These are phyloP conservation scores for Sporothrix protearum DNA, from an alignment of 2,329 filamentous ascomycete species.

Conservation along the genomic window DNA sequence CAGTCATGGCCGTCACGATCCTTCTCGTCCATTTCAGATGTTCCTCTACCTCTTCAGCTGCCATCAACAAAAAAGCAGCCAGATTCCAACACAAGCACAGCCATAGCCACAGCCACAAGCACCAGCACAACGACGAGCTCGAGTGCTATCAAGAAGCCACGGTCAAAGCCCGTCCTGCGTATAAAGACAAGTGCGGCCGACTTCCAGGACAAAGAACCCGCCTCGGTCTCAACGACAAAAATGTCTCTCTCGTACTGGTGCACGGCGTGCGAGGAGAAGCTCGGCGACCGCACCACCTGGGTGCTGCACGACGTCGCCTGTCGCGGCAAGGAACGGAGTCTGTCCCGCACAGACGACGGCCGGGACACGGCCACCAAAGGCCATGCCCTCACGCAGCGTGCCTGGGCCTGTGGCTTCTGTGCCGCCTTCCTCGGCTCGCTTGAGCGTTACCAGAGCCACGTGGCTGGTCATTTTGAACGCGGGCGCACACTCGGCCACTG, in stretches of 20 bases:
- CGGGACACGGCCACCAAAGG: neutral
- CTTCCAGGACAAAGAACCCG: neutral
- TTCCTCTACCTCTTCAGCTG: neutral
- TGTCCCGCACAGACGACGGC: neutral
- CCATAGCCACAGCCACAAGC: neutral
- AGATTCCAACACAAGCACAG: neutral
- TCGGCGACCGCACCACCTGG: conserved; percentile 67
- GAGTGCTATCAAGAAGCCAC: neutral
- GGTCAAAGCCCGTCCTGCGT: neutral
- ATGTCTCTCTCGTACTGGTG: conserved; percentile 51
- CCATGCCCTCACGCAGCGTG: conserved; percentile 53
- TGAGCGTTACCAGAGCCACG: conserved; percentile 65
- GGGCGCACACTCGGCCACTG: conserved; percentile 62
- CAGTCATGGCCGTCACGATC: conserved; percentile 4
- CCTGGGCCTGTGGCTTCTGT: conserved; percentile 68
- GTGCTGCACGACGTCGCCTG: conserved; percentile 64
- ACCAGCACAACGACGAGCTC: neutral
- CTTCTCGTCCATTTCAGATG: conserved; percentile 2
- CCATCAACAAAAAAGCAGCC: neutral
- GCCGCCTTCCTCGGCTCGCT: conserved; percentile 59
- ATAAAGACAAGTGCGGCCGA: conserved; percentile 10
- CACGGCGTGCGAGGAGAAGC: conserved; percentile 59
- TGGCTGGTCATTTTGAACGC: conserved; percentile 63
- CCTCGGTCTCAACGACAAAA: neutral
- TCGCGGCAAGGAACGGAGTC: conserved; percentile 51